These are phyloP conservation scores for Penicillium angulare DNA, from an alignment of 495 filamentous ascomycete genomes.

Conservation along the genomic window DNA sequence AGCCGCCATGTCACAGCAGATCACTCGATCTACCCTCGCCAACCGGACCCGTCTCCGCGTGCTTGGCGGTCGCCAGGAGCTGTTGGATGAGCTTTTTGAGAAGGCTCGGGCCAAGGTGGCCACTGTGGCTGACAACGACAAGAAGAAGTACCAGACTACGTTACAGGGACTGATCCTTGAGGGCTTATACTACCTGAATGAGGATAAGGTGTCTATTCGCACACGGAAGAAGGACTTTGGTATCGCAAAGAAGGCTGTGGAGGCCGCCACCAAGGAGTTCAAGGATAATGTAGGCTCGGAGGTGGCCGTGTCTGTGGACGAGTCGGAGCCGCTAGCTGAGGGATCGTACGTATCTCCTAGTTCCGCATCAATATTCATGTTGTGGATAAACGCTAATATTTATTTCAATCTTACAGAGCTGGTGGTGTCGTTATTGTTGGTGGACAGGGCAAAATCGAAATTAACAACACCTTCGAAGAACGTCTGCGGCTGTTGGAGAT, in stretches of 20 bases:
- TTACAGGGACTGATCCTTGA: constrained; percentile 83
- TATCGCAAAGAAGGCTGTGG: constrained; percentile 69
- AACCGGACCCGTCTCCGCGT: constrained; percentile 93
- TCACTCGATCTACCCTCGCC: constrained; percentile 86
- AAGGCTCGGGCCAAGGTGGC: constrained; percentile 64
- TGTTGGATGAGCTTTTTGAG: constrained; percentile 92
- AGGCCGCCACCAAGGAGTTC: constrained; percentile 73
- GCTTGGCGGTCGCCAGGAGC: constrained; percentile 78
- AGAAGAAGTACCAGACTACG: constrained; percentile 67
- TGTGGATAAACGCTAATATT: background rate
- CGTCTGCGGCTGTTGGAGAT: constrained; percentile 79
- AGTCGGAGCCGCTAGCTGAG: constrained; percentile 75
- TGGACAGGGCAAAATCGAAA: constrained; percentile 89
- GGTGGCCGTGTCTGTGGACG: constrained; percentile 68
- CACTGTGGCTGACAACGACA: constrained; percentile 60
- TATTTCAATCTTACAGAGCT: constrained; percentile 51
- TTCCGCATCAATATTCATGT: background rate
- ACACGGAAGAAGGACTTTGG: constrained; percentile 77
- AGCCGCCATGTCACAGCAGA: constrained; percentile 95
- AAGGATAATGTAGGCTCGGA: constrained; percentile 67
- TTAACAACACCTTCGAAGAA: constrained; percentile 97
- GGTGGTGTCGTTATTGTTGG: constrained; percentile 82
- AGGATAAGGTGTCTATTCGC: constrained; percentile 69
- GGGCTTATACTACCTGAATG: constrained; percentile 82
- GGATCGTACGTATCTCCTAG: constrained; percentile 65